A percentile compares a stretch with the other conserved stretches of the same genome.
These are phyloP conservation scores for Fusarium fujikuroi DNA, from an alignment of 2,329 filamentous ascomycete genomes.

Conservation along the genomic window DNA sequence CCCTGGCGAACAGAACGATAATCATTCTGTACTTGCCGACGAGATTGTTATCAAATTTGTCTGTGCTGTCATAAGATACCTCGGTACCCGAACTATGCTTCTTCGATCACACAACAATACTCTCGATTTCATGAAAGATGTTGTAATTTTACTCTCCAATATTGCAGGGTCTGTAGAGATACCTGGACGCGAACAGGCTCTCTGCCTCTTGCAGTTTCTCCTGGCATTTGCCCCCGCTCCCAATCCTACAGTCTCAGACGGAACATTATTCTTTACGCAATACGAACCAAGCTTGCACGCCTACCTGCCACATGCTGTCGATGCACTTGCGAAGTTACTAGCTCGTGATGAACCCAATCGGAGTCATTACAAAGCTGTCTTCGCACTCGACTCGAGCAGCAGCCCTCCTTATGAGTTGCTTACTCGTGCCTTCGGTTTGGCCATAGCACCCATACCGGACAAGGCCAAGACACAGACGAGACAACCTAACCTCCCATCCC, in stretches of 20 bases:
- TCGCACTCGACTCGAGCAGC: slow-evolving; percentile 74
- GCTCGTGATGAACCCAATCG: slow-evolving; percentile 95
- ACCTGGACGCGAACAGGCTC: slow-evolving; percentile 85
- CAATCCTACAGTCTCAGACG: slow-evolving; percentile 66
- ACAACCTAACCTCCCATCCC: slow-evolving; percentile 68
- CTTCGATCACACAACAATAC: slow-evolving; percentile 85
- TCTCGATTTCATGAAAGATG: slow-evolving; percentile 96
- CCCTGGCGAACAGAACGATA: slow-evolving; percentile 67
- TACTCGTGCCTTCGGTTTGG: slow-evolving; percentile 86
- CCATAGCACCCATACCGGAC: slow-evolving; percentile 86
- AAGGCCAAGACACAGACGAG: slow-evolving; percentile 62
- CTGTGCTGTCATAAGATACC: slow-evolving; percentile 82
- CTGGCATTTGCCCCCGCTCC: slow-evolving; percentile 89
- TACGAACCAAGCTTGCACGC: slow-evolving; percentile 86
- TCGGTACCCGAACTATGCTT: slow-evolving; percentile 90
- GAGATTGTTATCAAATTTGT: slow-evolving; percentile 84
- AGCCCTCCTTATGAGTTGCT: slow-evolving; percentile 80
- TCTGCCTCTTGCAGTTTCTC: slow-evolving; percentile 87
- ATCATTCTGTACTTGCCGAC: slow-evolving; percentile 79
- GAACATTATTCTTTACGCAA: slow-evolving; percentile 77
- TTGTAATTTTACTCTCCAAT: slow-evolving; percentile 90
- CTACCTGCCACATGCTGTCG: slow-evolving; percentile 89
- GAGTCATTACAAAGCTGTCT: slow-evolving; percentile 83
- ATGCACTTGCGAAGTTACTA: slow-evolving; percentile 89
- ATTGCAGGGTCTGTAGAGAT: slow-evolving; percentile 83